A percentile compares a stretch with the other conserved stretches of the same genome.
Conservation (phyloP, 1,139 yeast genomes). For the Suhomyces guaymorum region DNA sequence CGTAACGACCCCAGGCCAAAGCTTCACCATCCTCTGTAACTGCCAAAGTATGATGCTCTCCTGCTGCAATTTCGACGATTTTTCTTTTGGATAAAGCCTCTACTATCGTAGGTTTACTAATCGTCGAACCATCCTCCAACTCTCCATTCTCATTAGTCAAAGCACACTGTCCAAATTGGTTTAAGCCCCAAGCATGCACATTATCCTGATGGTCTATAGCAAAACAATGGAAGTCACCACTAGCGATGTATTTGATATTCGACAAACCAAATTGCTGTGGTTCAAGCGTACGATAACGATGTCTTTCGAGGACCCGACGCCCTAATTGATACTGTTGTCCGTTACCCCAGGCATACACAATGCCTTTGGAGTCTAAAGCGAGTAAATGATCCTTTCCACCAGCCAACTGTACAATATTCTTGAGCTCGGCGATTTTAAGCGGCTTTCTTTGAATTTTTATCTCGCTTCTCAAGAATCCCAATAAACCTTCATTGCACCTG, state of each 20-base stretch:
- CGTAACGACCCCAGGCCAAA: slow-evolving; percentile 86
- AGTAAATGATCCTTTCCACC: slow-evolving; percentile 91
- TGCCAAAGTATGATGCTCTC: slow-evolving; percentile 91
- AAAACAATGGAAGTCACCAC: slow-evolving; percentile 95
- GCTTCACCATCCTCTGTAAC: slow-evolving; percentile 70
- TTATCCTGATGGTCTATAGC: slow-evolving; percentile 76
- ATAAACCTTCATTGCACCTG: slow-evolving; percentile 85
- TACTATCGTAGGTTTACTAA: slow-evolving; percentile 75
- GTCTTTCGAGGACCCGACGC: slow-evolving; percentile 75
- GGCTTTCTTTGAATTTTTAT: slow-evolving; percentile 70
- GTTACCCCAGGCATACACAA: slow-evolving; percentile 96
- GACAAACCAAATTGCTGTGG: slow-evolving; percentile 79
- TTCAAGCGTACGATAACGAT: slow-evolving; percentile 65
- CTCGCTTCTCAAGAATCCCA: slow-evolving; percentile 71
- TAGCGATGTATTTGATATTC: slow-evolving; percentile 75
- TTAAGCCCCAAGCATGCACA: slow-evolving; percentile 90
- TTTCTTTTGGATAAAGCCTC: slow-evolving; percentile 56
- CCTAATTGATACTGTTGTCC: slow-evolving; percentile 94
- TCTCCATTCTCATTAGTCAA: slow-evolving; percentile 54
- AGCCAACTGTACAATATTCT: slow-evolving; percentile 80
- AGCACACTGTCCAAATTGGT: slow-evolving; percentile 96
- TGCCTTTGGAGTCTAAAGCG: slow-evolving; percentile 80
- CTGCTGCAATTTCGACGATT: slow-evolving; percentile 73
- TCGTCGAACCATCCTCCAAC: slow-evolving; percentile 76
- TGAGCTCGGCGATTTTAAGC: slow-evolving; percentile 57